Percentiles rank a stretch among this genome's conserved stretches.
Evolutionary conservation across 2,329 filamentous ascomycete species (phyloP).

Genomic region (Cryphonectria japonica): DNA sequence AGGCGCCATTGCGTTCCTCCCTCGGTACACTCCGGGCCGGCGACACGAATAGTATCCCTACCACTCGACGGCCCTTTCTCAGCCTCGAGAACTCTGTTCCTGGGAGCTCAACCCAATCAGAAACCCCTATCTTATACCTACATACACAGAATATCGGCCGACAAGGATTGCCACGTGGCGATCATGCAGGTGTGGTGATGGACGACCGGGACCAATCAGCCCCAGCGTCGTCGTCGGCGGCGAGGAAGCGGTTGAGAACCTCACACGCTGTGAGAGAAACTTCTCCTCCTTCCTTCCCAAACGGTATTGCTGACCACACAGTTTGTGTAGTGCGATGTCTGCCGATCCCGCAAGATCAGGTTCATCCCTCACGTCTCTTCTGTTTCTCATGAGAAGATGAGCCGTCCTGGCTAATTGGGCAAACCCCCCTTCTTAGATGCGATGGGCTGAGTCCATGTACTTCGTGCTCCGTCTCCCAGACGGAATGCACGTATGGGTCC

Average conservation of each 20-base stretch:
- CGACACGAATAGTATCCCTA: background rate
- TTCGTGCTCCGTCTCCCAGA: constrained; percentile 42
- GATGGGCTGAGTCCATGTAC: constrained; percentile 52
- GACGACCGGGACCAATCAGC: constrained; percentile 33
- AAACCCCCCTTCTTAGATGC: constrained; percentile 41
- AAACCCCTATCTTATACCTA: background rate
- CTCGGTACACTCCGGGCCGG: background rate
- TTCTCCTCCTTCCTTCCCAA: background rate
- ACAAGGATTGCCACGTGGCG: constrained; percentile 16
- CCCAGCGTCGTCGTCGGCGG: constrained; percentile 34
- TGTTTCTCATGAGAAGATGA: background rate
- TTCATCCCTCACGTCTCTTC: constrained; percentile 30
- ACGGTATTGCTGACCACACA: constrained; percentile 17
- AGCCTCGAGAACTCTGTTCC: background rate
- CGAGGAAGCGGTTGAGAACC: constrained; percentile 46
- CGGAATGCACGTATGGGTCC: constrained; percentile 47
- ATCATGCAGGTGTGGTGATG: constrained; percentile 13
- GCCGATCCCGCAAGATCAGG: constrained; percentile 53
- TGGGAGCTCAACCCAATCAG: background rate
- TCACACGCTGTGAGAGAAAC: constrained; percentile 45
- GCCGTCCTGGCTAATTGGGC: constrained; percentile 19
- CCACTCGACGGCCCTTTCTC: background rate
- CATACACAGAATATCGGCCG: background rate
- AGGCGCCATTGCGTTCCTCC: background rate
- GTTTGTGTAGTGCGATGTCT: constrained; percentile 48